Evolutionary conservation across 768 basidiomycete genomes (phyloP), one percentile per base, ranked within the genome.

Genomic region (Tulasnella sp.): DNA sequence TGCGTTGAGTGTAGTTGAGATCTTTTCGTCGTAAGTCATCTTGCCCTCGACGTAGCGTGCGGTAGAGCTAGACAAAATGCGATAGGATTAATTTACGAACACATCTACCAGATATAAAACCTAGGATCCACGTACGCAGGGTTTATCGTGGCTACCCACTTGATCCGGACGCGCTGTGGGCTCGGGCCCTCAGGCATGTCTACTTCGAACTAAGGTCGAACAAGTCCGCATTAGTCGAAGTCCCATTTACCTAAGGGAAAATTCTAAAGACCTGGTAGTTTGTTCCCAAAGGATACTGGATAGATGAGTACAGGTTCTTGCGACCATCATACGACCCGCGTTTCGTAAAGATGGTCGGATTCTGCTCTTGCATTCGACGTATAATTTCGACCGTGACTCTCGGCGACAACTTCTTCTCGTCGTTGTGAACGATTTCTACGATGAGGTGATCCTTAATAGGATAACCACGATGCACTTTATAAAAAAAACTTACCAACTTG

Each of bases 391-490:
- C 86, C 78, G 92, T 94, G 10, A 92, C 83, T 18, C 88, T 85
- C 2, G 88, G 88, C 0, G 93, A 92, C 1, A 92, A 85, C 0
- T 86, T 87, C 83, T 91, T 93, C 80, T 93, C 93, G 80, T 93
- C 93, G 9, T n/a, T 23, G 4, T 40, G 15, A 3, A 73, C 10
- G 20, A 37, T 73, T 5, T 20, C 26, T 40, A 42, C 3, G 29
- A 18, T 23, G 26, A 46, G n/a, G 26, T 42, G 9, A 44, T 4
- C 2, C 7, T 42, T 9, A n/a, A 73, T 29, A 18, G 3, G n/a
- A n/a, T 35, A 23, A 10, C 3, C 13, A 15, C 13, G 2, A 20
- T 42, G 23, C n/a, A 44, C 13, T 5, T 71, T 35, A 15, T 71
- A n/a, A 20, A 5, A 39, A 35, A 6, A 44, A 40, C 73, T 16